phyloP scores from a whole-genome alignment of 108 stramenopile genomes.

The Cyclotella sp. region DNA sequence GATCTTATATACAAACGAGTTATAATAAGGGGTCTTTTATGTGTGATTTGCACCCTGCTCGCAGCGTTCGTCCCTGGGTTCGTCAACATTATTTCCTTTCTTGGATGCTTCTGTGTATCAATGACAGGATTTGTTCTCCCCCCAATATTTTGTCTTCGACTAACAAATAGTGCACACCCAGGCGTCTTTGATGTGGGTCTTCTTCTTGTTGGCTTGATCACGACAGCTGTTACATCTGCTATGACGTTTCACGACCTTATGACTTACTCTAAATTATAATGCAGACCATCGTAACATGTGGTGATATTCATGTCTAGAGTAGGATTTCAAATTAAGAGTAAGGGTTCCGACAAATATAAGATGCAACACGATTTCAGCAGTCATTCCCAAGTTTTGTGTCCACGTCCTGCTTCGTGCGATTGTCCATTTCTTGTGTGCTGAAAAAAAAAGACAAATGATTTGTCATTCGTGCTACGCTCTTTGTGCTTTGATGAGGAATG shows the following conservation, averaged over 20 bases:
- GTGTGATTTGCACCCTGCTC: slow-evolving; percentile 52
- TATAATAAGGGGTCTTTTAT: slow-evolving; percentile 59
- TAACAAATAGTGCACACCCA: slow-evolving; percentile 1
- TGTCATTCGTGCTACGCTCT: no score
- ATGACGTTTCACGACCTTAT: slow-evolving; percentile 25
- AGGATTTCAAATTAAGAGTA: no score
- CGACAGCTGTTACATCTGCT: slow-evolving; percentile 25
- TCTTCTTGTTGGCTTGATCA: slow-evolving; percentile 20
- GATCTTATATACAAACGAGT: slow-evolving; percentile 17
- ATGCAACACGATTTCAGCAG: no score
- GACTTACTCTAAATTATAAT: not conserved
- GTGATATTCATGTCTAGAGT: no score
- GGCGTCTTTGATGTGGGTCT: slow-evolving; percentile 4
- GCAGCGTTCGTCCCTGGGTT: slow-evolving; percentile 71
- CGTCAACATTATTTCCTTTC: slow-evolving; percentile 72
- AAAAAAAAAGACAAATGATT: no score
- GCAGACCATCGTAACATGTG: no score
- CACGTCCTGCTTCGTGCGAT: no score
- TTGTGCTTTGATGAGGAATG: no score
- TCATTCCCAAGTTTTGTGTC: no score
- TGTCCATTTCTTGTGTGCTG: no score
- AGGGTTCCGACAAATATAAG: no score
- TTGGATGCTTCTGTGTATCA: slow-evolving; percentile 81
- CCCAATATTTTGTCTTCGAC: slow-evolving; percentile 54
- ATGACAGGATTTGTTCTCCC: slow-evolving; percentile 75